These are phyloP conservation scores for Xerocomellus chrysenteron DNA, from an alignment of 768 basidiomycete genomes.

Conservation along the genomic window DNA sequence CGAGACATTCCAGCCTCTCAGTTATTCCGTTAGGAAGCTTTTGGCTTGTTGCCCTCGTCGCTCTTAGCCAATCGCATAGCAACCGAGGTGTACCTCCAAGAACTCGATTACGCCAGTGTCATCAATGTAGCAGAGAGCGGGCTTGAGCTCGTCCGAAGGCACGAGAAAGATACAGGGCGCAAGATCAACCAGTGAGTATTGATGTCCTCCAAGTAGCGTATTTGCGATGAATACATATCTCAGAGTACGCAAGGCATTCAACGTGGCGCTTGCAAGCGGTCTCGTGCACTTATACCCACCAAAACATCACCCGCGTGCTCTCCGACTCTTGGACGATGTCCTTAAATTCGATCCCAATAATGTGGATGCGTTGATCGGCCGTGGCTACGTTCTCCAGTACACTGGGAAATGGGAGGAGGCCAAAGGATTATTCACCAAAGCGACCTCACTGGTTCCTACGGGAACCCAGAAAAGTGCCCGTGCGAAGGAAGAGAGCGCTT, in stretches of 20 bases:
- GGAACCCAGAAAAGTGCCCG: conserved; percentile 51
- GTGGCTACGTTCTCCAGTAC: conserved; percentile 69
- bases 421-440: conserved; percentile 55
- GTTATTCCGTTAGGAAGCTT: conserved; percentile 49
- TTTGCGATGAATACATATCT: neutral
- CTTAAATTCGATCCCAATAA: conserved; percentile 63
- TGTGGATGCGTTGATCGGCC: conserved; percentile 65
- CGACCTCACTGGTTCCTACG: conserved; percentile 47
- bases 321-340: conserved; percentile 70
- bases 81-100: conserved; percentile 61
- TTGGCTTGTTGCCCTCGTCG: conserved; percentile 49
- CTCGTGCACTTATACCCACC: conserved; percentile 87
- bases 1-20: neutral
- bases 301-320: conserved; percentile 82
- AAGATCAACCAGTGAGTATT: conserved; percentile 46
- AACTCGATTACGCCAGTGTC: conserved; percentile 72
- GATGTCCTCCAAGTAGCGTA: neutral
- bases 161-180: conserved; percentile 60
- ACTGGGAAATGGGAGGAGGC: conserved; percentile 70
- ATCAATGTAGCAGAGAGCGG: conserved; percentile 73
- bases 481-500: conserved; percentile 79
- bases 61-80: conserved; percentile 67
- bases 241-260: conserved; percentile 68
- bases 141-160: conserved; percentile 49
- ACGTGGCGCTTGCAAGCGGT: conserved; percentile 68